Evolutionary conservation across 2,329 filamentous ascomycete genomes (phyloP).

Genomic region (Penicillium polonicum): DNA sequence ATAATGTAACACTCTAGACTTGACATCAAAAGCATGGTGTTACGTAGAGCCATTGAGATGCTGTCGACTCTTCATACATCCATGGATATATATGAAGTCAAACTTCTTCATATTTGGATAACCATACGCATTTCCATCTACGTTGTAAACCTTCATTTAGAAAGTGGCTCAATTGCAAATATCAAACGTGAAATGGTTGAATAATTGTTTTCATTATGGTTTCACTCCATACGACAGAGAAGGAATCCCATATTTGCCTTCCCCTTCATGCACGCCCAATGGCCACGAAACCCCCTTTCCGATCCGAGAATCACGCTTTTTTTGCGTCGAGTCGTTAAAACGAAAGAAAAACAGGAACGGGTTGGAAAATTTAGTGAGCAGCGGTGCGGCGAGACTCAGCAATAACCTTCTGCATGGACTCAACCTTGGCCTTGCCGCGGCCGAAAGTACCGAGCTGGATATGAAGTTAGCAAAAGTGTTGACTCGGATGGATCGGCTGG

Average conservation of each 20-base stretch:
- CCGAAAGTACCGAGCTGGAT: constrained; percentile 91
- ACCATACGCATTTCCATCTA: not conserved
- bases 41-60: no score
- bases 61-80: not conserved
- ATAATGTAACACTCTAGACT: not conserved
- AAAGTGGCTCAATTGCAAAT: constrained; percentile 3
- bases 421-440: constrained; percentile 99
- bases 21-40: not conserved
- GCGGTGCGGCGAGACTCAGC: constrained; percentile 80
- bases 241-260: constrained; percentile 31
- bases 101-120: not conserved
- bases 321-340: constrained; percentile 28
- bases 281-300: constrained; percentile 26
- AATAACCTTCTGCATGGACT: constrained; percentile 97
- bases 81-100: not conserved
- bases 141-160: not conserved
- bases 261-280: constrained; percentile 27
- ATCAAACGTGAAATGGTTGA: constrained; percentile 17
- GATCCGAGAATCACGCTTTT: constrained; percentile 27
- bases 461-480: constrained; percentile 2
- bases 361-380: constrained; percentile 57
- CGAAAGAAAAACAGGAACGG: constrained; percentile 27
- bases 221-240: constrained; percentile 25
- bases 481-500: not conserved
- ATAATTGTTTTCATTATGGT: constrained; percentile 32